phyloP scores from a whole-genome alignment of 1,284 basidiomycete species.

The Trametes versicolor region DNA sequence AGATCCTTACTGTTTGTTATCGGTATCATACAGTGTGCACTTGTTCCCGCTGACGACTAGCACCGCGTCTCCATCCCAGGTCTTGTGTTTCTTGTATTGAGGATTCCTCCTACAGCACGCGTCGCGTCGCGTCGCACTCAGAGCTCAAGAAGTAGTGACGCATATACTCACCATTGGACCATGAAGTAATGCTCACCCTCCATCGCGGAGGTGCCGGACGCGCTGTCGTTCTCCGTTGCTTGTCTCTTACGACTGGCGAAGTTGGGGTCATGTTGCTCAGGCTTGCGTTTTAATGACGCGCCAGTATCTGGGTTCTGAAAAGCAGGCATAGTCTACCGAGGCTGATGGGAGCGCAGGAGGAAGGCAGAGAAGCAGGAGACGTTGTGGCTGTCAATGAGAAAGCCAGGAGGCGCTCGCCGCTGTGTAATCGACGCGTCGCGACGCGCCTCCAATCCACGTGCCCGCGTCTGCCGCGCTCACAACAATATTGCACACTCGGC shows the following conservation, averaged over 20 bases:
- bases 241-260: conserved; percentile 47
- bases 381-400: conserved; percentile 9
- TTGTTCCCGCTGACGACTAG: conserved; percentile 60
- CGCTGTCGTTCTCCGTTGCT: conserved; percentile 39
- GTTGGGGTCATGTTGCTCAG: conserved; percentile 41
- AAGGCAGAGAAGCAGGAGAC: neutral
- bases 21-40: conserved; percentile 66
- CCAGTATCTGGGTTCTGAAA: conserved; percentile 34
- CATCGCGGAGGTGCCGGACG: conserved; percentile 22
- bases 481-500: neutral
- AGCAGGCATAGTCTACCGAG: conserved; percentile 34
- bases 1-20: conserved; percentile 63
- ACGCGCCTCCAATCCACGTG: conserved; percentile 30
- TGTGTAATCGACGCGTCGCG: conserved; percentile 30
- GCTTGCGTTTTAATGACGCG: conserved; percentile 43
- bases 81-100: conserved; percentile 90
- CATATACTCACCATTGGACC: conserved; percentile 67
- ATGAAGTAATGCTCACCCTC: conserved; percentile 65
- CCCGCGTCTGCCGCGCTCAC: conserved; percentile 15
- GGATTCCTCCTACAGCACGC: conserved; percentile 67
- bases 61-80: conserved; percentile 89
- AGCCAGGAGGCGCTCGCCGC: conserved; percentile 7
- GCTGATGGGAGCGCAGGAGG: neutral
- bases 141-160: neutral
- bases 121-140: conserved; percentile 3